Percentiles rank a stretch among this genome's conserved stretches.
These are phyloP conservation scores for Cystobasidium pallidum DNA, from an alignment of 1,284 basidiomycete species.

Conservation along the genomic window DNA sequence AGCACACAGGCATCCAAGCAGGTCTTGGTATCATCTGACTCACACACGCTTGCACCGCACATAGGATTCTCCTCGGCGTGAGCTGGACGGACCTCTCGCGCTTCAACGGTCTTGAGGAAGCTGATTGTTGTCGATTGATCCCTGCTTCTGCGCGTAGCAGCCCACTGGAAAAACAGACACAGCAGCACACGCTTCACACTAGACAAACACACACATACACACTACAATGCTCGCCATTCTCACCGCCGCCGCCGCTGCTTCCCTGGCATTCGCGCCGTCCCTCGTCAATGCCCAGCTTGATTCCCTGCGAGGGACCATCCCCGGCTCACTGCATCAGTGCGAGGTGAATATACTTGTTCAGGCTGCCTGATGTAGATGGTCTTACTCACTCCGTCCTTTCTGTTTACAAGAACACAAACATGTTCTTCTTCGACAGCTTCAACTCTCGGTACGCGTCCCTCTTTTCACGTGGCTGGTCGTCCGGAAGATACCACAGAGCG, in stretches of 20 bases:
- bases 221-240: constrained; percentile 15
- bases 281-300: constrained; percentile 33
- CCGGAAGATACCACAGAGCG: no score
- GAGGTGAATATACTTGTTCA: constrained; percentile 17
- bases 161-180: neutral
- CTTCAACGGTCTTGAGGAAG: neutral
- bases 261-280: constrained; percentile 6
- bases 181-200: neutral
- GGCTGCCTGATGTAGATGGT: no score
- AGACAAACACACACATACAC: neutral
- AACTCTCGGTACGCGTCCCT: constrained; percentile 17
- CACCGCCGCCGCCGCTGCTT: constrained; percentile 2
- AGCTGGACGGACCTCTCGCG: neutral
- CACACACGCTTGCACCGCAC: neutral
- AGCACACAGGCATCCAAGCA: neutral
- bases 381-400: neutral
- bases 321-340: constrained; percentile 43
- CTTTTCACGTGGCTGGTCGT: neutral
- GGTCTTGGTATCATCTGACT: neutral
- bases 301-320: constrained; percentile 46
- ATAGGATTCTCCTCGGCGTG: neutral
- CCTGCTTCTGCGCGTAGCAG: neutral
- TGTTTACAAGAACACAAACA: constrained; percentile 21
- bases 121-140: neutral
- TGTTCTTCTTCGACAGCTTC: constrained; percentile 43